Conservation (phyloP, 805 yeast species). For the Debaryomyces hansenii region DNA sequence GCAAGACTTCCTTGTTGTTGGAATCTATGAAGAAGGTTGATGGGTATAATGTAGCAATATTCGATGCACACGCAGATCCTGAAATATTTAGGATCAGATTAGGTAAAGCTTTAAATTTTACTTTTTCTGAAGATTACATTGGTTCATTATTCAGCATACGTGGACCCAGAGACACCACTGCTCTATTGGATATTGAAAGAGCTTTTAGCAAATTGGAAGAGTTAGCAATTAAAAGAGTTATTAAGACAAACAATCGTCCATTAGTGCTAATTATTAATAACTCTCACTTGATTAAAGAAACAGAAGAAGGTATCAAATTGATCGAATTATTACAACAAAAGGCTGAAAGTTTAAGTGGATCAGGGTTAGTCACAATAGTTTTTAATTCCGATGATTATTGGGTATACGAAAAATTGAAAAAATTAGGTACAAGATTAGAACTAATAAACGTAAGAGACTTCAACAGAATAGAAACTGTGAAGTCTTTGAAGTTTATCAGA, state of each 20-base stretch:
- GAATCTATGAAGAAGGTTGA: constrained; percentile 66
- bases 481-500: constrained; percentile 55
- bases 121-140: constrained; percentile 76
- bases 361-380: constrained; percentile 67
- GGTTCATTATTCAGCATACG: constrained; percentile 78
- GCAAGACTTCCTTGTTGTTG: constrained; percentile 73
- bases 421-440: constrained; percentile 71
- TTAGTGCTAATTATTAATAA: constrained; percentile 70
- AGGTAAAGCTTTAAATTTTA: constrained; percentile 73
- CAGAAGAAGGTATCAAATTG: constrained; percentile 68
- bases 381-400: constrained; percentile 86
- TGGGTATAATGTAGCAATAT: constrained; percentile 63
- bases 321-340: constrained; percentile 79
- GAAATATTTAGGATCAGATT: constrained; percentile 76
- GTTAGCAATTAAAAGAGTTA: constrained; percentile 56
- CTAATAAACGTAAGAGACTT: constrained; percentile 69
- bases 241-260: constrained; percentile 47
- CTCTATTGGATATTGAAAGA: constrained; percentile 76
- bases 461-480: constrained; percentile 51
- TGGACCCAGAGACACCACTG: constrained; percentile 85
- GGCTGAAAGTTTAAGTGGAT: constrained; percentile 75
- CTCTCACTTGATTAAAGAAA: constrained; percentile 72
- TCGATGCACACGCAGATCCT: constrained; percentile 85
- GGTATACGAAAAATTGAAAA: constrained; percentile 76
- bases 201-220: constrained; percentile 76